phyloP scores from a whole-genome alignment of 2,329 filamentous ascomycete species.

The Aspergillus neotritici region DNA sequence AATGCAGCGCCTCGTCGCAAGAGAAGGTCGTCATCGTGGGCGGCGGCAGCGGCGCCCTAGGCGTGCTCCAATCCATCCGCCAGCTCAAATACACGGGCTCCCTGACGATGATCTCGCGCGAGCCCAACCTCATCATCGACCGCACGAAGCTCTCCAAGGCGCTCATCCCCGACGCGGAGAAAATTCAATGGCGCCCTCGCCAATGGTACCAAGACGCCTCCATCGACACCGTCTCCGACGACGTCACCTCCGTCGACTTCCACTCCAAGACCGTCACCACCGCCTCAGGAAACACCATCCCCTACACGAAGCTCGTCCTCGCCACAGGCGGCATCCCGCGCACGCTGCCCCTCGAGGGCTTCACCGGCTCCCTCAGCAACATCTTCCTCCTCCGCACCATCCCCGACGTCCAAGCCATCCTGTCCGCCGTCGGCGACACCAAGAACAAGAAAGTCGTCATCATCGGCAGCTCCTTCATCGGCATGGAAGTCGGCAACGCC shows the following conservation, averaged over 20 bases:
- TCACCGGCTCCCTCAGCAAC: constrained; percentile 72
- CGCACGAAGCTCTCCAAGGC: constrained; percentile 94
- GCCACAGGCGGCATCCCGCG: constrained; percentile 79
- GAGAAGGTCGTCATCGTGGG: constrained; percentile 74
- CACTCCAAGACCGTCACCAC: constrained; percentile 66
- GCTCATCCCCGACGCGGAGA: constrained; percentile 71
- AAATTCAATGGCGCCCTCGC: constrained; percentile 69
- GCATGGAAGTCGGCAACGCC: constrained; percentile 89
- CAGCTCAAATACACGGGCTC: constrained; percentile 72
- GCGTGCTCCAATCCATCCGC: constrained; percentile 74
- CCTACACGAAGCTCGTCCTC: constrained; percentile 84
- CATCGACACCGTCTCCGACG: constrained; percentile 52
- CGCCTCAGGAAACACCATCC: constrained; percentile 61
- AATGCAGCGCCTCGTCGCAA: constrained; percentile 55
- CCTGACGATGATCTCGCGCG: constrained; percentile 76
- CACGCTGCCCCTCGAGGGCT: constrained; percentile 71
- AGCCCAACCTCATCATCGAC: constrained; percentile 84
- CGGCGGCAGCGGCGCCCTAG: constrained; percentile 76
- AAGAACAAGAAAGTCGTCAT: constrained; percentile 90
- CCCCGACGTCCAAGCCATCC: constrained; percentile 71
- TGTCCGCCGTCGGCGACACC: constrained; percentile 67
- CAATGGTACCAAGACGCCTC: constrained; percentile 66
- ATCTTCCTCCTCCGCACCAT: constrained; percentile 78
- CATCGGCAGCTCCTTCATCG: constrained; percentile 91
- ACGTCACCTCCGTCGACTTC: constrained; percentile 73